Evolutionary conservation across 1,284 basidiomycete genomes (phyloP).

Genomic region (Somion occarium): DNA sequence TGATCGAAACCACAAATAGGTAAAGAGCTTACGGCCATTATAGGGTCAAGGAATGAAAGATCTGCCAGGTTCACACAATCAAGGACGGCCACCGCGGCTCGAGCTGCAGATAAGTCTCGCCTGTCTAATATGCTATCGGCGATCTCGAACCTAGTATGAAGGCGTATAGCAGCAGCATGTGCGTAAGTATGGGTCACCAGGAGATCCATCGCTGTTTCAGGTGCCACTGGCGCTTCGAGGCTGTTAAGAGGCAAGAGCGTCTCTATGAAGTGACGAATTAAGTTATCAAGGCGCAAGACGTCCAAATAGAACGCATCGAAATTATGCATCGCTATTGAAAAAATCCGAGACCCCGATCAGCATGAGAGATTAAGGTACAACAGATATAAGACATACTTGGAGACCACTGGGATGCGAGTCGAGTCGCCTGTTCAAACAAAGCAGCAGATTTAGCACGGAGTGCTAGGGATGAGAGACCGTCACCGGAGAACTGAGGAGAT

Average conservation of each 20-base stretch:
- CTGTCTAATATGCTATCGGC: neutral
- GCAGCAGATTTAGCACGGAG: slow-evolving; percentile 4
- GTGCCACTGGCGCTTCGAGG: neutral
- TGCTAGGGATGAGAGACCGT: neutral
- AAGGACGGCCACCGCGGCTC: neutral
- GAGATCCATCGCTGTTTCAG: slow-evolving; percentile 1
- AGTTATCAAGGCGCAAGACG: neutral
- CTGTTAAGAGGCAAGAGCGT: neutral
- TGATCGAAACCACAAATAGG: neutral
- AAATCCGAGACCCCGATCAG: slow-evolving; percentile 2
- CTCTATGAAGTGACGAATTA: neutral
- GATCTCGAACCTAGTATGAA: slow-evolving; percentile 3
- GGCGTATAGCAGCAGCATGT: neutral
- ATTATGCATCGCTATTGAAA: slow-evolving; percentile 1
- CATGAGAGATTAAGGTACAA: neutral
- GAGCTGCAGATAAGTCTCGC: slow-evolving; percentile 1
- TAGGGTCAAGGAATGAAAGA: slow-evolving; percentile 6
- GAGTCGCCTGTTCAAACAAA: slow-evolving; percentile 8
- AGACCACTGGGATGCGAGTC: slow-evolving; percentile 5
- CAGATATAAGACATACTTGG: neutral
- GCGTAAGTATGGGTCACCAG: slow-evolving; percentile 7
- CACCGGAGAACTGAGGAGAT: neutral
- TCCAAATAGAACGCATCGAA: slow-evolving; percentile 7
- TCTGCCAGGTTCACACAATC: slow-evolving; percentile 2
- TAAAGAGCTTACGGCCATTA: slow-evolving; percentile 3